Base-by-base conservation (phyloP, 495 filamentous ascomycete genomes). In the Schizothecium vesticola region DNA sequence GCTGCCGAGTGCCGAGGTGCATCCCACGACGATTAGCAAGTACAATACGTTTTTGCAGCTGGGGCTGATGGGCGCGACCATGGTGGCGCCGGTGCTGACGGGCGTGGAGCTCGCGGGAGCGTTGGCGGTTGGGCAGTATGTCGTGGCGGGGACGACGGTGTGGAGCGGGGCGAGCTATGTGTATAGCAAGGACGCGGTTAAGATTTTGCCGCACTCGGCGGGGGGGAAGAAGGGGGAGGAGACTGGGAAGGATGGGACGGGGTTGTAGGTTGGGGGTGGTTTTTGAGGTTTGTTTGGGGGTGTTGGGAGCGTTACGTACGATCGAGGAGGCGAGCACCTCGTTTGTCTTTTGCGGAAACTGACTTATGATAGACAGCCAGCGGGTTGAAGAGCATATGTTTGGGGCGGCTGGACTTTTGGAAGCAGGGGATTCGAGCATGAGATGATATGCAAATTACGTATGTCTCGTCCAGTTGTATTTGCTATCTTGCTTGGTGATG, bases 1-100 rank as follows among this genome's bases (percentile, higher is more conserved):
- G 12, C 86, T 99, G 21, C 95, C 95, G 0, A 91, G 88, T 59
- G 95, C 95, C 1, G 95, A 98, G 77, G 95, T 99, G 5, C 90
- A 90, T 70, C 95, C 95, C 0, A 99, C 95, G 0, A 87, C 83
- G 19, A 92, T 99, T 70, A 95, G 91, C 70, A 99, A 99, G 84
- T 86, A 89, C 67, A 96, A 96, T 71, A 96, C 92, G 0, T 89
- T 89, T 2, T 73, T 96, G 73, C 92, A 96, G 77, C 76, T 96
- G 43, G 87, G 87, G 16, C 80, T 96, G 63, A 90, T 96, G 72
- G 92, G 91, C 7, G 81, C 86, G 33, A 92, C 90, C 3, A 93
- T 92, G 73, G 87, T 87, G 1, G 81, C 91, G 67, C 92, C 92
- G 7, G 77, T 96, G 6, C 56, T 93, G 7, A 81, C 84, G 4